Percentiles rank a stretch among this genome's conserved stretches.
These are phyloP conservation scores for Cetradonia linearis DNA, from an alignment of 495 filamentous ascomycete species.

Conservation along the genomic window DNA sequence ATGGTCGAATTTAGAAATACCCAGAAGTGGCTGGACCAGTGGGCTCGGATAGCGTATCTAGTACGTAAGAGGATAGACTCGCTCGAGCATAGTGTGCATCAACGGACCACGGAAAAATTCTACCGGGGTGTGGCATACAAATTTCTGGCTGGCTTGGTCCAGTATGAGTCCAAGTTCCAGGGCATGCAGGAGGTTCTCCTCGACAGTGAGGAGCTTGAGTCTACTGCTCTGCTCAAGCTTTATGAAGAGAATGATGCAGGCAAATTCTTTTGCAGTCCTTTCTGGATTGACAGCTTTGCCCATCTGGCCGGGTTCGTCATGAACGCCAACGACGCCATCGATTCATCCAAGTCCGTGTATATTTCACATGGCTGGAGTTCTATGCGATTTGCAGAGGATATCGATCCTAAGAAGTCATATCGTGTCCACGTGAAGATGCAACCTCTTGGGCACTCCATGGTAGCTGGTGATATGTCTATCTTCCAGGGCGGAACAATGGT, in stretches of 20 bases:
- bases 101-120: not conserved
- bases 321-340: conserved; percentile 3
- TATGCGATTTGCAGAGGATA: conserved; percentile 26
- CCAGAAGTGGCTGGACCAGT: not conserved
- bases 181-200: not conserved
- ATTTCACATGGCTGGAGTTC: conserved; percentile 47
- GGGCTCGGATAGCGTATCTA: not conserved
- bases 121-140: not conserved
- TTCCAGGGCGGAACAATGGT: conserved; percentile 38
- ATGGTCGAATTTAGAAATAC: conserved; percentile 23
- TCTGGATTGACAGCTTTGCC: conserved; percentile 58
- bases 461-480: conserved; percentile 43
- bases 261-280: conserved; percentile 39
- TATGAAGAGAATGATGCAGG: not conserved
- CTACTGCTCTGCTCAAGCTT: not conserved
- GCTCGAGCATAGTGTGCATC: not conserved
- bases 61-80: not conserved
- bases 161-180: not conserved
- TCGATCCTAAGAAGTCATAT: conserved; percentile 30
- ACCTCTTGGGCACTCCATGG: conserved; percentile 35
- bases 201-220: not conserved
- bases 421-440: conserved; percentile 36
- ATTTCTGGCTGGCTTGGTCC: not conserved
- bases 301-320: conserved; percentile 49
- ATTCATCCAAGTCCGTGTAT: conserved; percentile 41